Conservation (phyloP, 192 early-diverging fungal species). For the Rhizoclosmatium sp. region DNA sequence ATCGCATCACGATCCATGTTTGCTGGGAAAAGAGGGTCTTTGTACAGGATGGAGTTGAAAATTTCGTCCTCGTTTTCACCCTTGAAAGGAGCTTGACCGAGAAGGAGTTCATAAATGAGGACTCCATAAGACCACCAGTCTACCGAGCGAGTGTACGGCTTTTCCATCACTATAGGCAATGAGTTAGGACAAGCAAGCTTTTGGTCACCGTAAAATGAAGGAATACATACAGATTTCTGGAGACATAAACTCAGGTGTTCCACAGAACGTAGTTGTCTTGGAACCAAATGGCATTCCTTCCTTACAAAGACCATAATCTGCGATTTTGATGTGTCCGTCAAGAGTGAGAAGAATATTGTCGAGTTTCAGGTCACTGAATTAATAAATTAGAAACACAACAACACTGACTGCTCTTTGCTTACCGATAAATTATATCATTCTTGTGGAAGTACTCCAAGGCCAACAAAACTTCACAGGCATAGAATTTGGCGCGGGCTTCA, state of each 20-base stretch:
- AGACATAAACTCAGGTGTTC: conserved; percentile 99
- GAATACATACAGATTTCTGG: conserved; percentile 80
- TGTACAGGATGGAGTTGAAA: conserved; percentile 95
- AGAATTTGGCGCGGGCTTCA: conserved; percentile 93
- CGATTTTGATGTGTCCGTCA: conserved; percentile 97
- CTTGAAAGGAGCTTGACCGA: conserved; percentile 83
- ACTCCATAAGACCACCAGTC: conserved; percentile 97
- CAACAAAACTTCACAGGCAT: conserved; percentile 93
- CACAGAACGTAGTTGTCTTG: conserved; percentile 95
- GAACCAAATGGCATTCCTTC: conserved; percentile 87
- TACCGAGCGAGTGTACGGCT: conserved; percentile 92
- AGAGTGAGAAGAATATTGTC: conserved; percentile 93
- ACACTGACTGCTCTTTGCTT: conserved; percentile 17
- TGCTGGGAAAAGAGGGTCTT: conserved; percentile 93
- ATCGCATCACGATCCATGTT: conserved; percentile 92
- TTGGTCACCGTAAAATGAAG: neutral
- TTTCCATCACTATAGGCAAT: conserved; percentile 70
- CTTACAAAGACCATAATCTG: conserved; percentile 99
- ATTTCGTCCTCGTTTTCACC: conserved; percentile 98
- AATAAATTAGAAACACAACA: neutral
- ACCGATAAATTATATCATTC: conserved; percentile 89
- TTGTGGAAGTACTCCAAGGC: conserved; percentile 97
- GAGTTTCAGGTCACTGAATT: conserved; percentile 87
- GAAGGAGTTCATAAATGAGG: conserved; percentile 68
- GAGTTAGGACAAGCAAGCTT: neutral